Base-by-base conservation (phyloP, 164 flowering plant species). In the Vitis riparia region DNA sequence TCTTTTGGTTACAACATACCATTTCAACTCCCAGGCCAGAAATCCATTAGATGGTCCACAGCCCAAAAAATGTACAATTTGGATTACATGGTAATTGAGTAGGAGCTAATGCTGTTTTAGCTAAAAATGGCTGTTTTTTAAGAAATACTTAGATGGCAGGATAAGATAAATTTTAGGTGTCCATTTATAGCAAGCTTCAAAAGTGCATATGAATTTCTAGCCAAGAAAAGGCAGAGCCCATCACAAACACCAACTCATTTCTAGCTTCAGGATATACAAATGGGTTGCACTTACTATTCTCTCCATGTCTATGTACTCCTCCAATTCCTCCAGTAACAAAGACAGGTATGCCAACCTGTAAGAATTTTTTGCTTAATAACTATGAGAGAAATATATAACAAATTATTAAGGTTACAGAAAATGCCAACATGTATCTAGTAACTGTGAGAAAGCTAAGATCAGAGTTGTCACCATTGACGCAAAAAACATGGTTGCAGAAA, bases 291-390 rank as follows among this genome's bases (percentile, higher is more conserved):
- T 81, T 84, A 95, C 99, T 90, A 23, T 82, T 76, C 75, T 93
- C 94, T 51, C 97, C 97, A 85, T 90, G 83, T 75, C 91, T 84
- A 65, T 95, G 99, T 48, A 95, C 99, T 64, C 99, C 99, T 68
- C 99, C 99, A 66, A 89, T 87, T 55, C 99, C 99, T 15, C 99
- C 99, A 67, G 97, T 93, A 47, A 89, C 97, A 80, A 93, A 95
- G 48, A 95, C 85, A 63, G 91, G 83, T 63, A 95, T 90, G 59
- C 97, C 98, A 79, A 87, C 98, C 99, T 94, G 84, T 76, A 85
- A 52, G 13, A 60, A 58, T 15, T 64, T 62, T 32, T 32, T 37
- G 7, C 44, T 6, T 37, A 3, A 37, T 6, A 37, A 37, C 5
- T 37, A 37, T 37, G 44, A 37, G 44, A 37, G 2, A 37, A 37